Evolutionary conservation across 345 rosid genomes (phyloP), one percentile per base, ranked within the genome.

Genomic region (Arabidopsis suecica): DNA sequence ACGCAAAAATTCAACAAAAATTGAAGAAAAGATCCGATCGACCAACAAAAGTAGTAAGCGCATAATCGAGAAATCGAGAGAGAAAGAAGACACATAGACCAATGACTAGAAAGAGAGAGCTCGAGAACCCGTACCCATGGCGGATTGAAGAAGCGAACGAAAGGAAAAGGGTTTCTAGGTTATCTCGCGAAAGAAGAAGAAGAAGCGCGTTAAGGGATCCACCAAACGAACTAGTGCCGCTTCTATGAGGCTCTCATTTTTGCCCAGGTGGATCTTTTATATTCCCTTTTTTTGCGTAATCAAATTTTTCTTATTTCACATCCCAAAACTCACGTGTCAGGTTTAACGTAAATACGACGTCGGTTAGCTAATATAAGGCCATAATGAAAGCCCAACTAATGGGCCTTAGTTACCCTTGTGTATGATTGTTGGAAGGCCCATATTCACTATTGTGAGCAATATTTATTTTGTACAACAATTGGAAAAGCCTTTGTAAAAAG

Each of bases 41-140:
- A 71, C 9, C 42, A 20, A 77, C 38, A 12, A 45, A 48, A 20
- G 28, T 6, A 36, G 61, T 14, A 4, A 37, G 55, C 40, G 38
- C 33, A 61, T 32, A 69, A 54, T n/a, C 37, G 56, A 65, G 60
- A 59, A 67, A 59, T 25, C 37, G 5, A 45, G 4, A 30, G n/a
- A 18, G 32, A 12, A 7, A 37, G 20, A 3, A 55, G 18, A 47
- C 2, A 34, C 2, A 41, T 1, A 44, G 45, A 67, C 33, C 10
- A 9, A 49, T 1, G 25, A 28, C 16, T 28, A 56, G 47, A 54
- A n/a, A 68, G 72, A 56, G 47, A 54, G 25, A 59, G 74, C 45
- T 70, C 33, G 50, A 71, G 30, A 56, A 69, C 67, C 72, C 53
- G 37, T 77, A 77, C 80, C 76, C 72, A 77, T 77, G 55, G 66